Percentiles rank a stretch among this genome's conserved stretches.
phyloP scores from a whole-genome alignment of 2,329 filamentous ascomycete genomes.

The Alternaria longipes region DNA sequence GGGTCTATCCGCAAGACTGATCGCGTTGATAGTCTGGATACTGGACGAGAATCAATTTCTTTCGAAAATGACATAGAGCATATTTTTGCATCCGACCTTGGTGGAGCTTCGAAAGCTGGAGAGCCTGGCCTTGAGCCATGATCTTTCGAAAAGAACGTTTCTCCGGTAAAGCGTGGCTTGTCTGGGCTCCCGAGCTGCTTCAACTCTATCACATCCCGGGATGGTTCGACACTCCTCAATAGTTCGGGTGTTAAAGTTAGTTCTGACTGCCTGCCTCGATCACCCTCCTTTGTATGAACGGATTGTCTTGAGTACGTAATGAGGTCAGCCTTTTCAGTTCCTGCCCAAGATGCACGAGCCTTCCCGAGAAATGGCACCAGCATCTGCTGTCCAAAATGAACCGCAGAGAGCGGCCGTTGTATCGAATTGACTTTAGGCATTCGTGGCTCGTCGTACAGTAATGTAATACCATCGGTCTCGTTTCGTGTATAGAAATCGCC shows the following conservation, averaged over 20 bases:
- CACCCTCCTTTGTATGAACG: slow-evolving; percentile 4
- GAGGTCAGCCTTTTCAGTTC: neutral
- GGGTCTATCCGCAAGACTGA: slow-evolving; percentile 4
- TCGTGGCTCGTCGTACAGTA: slow-evolving; percentile 31
- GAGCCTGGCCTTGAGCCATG: slow-evolving; percentile 14
- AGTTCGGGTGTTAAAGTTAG: neutral
- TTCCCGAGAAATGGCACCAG: slow-evolving; percentile 24
- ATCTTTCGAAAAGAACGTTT: neutral
- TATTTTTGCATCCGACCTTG: slow-evolving; percentile 11
- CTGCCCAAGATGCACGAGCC: slow-evolving; percentile 4
- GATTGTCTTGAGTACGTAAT: neutral
- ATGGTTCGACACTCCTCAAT: neutral
- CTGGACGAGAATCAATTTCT: slow-evolving; percentile 12
- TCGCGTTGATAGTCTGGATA: slow-evolving; percentile 16
- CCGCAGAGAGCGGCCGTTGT: slow-evolving; percentile 29
- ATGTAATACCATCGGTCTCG: slow-evolving; percentile 29
- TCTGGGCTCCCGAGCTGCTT: neutral
- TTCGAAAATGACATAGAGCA: slow-evolving; percentile 9
- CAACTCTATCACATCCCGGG: neutral
- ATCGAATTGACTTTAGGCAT: slow-evolving; percentile 4
- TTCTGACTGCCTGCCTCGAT: neutral
- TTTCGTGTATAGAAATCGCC: slow-evolving; percentile 16
- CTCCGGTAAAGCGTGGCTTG: slow-evolving; percentile 7
- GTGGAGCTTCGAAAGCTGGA: slow-evolving; percentile 1
- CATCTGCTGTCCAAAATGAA: slow-evolving; percentile 30